phyloP scores from a whole-genome alignment of 352 stramenopile genomes.

The Pythium scleroteichum region DNA sequence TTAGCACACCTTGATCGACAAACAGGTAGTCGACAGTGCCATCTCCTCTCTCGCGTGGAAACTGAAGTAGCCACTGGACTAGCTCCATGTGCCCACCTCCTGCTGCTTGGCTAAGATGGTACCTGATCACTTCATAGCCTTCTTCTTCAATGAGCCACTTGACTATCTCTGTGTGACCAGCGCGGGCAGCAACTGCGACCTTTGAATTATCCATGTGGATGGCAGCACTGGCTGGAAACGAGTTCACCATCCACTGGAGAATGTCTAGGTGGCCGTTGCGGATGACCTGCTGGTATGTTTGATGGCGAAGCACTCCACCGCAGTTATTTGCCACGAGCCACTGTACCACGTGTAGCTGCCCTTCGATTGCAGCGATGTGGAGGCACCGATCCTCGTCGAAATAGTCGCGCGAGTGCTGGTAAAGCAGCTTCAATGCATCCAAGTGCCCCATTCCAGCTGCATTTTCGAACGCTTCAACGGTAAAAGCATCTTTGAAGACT shows the following conservation, averaged over 20 bases:
- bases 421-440: not conserved
- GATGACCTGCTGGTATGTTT: not conserved
- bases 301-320: not conserved
- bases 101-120: not conserved
- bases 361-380: not conserved
- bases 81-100: not conserved
- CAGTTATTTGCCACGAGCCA: not conserved
- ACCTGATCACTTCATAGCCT: not conserved
- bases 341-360: not conserved
- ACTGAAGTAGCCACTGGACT: not conserved
- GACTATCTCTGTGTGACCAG: not conserved
- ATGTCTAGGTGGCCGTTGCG: not conserved
- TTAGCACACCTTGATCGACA: not conserved
- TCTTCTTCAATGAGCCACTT: not conserved
- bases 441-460: not conserved
- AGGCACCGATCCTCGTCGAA: not conserved
- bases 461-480: not conserved
- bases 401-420: not conserved
- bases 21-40: not conserved
- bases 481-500: not conserved
- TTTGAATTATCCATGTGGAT: not conserved
- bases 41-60: not conserved
- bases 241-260: constrained; percentile 1
- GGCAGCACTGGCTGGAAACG: not conserved
- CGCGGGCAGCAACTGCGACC: not conserved